Conservation (phyloP, 2,329 filamentous ascomycete genomes). For the Emergomyces pasteurianus region DNA sequence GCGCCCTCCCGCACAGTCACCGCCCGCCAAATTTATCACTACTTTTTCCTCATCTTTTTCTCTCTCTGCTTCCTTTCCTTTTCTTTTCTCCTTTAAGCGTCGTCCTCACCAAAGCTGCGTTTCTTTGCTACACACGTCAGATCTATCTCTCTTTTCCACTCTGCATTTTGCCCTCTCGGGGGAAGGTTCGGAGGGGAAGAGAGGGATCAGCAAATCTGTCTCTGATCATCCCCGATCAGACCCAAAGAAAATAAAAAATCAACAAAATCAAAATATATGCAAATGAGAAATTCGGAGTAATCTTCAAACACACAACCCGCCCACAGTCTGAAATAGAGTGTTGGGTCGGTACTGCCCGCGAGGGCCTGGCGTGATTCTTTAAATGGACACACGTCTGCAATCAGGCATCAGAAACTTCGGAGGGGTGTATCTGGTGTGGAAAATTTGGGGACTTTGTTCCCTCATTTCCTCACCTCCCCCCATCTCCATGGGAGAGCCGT, state of each 20-base stretch:
- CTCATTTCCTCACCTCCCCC: slow-evolving; percentile 19
- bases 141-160: slow-evolving; percentile 15
- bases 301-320: slow-evolving; percentile 52
- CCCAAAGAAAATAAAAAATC: no score
- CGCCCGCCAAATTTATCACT: no score
- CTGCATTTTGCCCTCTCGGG: neutral
- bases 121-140: slow-evolving; percentile 83
- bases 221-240: slow-evolving; percentile 1
- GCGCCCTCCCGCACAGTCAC: neutral
- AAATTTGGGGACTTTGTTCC: slow-evolving; percentile 8
- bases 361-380: slow-evolving; percentile 69
- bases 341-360: slow-evolving; percentile 53
- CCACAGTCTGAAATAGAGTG: slow-evolving; percentile 28
- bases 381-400: slow-evolving; percentile 56
- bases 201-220: neutral
- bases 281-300: slow-evolving; percentile 99
- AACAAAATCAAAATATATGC: slow-evolving; percentile 32
- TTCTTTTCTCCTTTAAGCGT: slow-evolving; percentile 49
- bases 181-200: neutral
- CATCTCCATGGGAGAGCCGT: slow-evolving; percentile 82
- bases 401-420: slow-evolving; percentile 86
- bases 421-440: slow-evolving; percentile 29
- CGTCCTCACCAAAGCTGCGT: slow-evolving; percentile 86
- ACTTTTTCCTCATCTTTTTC: no score
- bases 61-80: slow-evolving; percentile 17